These are phyloP conservation scores for Nakazawaea anatomiae DNA, from an alignment of 805 yeast species.

Conservation along the genomic window DNA sequence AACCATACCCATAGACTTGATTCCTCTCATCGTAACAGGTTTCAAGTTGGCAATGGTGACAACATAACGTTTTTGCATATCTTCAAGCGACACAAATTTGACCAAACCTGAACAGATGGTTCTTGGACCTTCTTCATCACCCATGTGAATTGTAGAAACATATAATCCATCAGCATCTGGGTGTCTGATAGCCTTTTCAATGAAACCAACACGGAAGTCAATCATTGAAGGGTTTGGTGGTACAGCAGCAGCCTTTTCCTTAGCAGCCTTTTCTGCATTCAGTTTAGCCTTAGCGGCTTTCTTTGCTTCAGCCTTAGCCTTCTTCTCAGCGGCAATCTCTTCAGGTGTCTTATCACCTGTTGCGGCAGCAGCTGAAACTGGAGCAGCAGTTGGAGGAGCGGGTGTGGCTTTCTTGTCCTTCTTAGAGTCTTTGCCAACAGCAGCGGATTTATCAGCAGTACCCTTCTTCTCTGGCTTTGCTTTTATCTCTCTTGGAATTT, in stretches of 20 bases:
- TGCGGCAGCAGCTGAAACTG: constrained; percentile 12
- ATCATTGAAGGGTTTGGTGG: constrained; percentile 79
- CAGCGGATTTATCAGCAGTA: constrained; percentile 13
- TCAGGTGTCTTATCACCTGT: constrained; percentile 27
- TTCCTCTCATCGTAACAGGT: constrained; percentile 98
- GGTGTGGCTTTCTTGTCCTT: constrained; percentile 11
- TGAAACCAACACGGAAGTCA: constrained; percentile 93
- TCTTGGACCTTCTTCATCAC: constrained; percentile 96
- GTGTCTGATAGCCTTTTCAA: constrained; percentile 93
- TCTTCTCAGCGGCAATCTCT: constrained; percentile 41
- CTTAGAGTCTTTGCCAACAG: constrained; percentile 15
- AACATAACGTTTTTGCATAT: constrained; percentile 90
- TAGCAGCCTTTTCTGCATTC: constrained; percentile 46
- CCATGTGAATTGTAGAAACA: constrained; percentile 94
- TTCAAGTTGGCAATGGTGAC: constrained; percentile 92
- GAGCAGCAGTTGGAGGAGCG: constrained; percentile 2
- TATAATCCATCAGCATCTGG: constrained; percentile 97
- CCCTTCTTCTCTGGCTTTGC: constrained; percentile 21
- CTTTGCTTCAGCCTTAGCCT: constrained; percentile 48
- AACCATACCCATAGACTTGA: constrained; percentile 94
- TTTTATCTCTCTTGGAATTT: constrained; percentile 49
- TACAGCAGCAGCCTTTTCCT: constrained; percentile 46
- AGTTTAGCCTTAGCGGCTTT: constrained; percentile 49
- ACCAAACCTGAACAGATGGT: constrained; percentile 97
- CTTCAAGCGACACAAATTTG: constrained; percentile 82